A percentile compares a stretch with the other conserved stretches of the same genome.
These are phyloP conservation scores for Cenchrus americanus DNA, from an alignment of 176 grass and related monocot genomes.

Conservation along the genomic window DNA sequence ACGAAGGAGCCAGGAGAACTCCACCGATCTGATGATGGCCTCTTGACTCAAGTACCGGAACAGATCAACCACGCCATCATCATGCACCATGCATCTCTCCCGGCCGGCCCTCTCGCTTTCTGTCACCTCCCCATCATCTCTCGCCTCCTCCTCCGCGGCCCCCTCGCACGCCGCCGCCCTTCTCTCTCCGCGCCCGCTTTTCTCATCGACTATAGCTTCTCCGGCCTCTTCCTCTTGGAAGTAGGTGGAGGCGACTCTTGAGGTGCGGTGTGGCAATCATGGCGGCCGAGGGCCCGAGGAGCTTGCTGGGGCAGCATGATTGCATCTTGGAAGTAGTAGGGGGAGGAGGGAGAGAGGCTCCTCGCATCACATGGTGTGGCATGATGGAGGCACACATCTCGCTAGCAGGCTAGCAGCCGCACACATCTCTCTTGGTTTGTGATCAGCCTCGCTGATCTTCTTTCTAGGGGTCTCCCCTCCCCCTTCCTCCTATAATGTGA, in stretches of 20 bases:
- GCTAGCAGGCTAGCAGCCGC: slow-evolving; percentile 43
- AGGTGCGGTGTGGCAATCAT: slow-evolving; percentile 49
- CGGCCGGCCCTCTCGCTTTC: background rate
- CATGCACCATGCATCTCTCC: slow-evolving; percentile 35
- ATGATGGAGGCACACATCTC: slow-evolving; percentile 56
- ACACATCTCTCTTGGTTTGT: slow-evolving; percentile 47
- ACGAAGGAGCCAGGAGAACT: background rate
- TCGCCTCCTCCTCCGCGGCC: slow-evolving; percentile 17
- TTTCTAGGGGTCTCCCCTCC: slow-evolving; percentile 39
- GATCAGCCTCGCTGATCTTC: slow-evolving; percentile 35
- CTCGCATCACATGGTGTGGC: slow-evolving; percentile 57
- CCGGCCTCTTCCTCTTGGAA: slow-evolving; percentile 50
- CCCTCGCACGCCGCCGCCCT: slow-evolving; percentile 14
- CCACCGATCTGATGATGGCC: slow-evolving; percentile 59
- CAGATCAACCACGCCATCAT: slow-evolving; percentile 45
- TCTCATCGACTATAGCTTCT: slow-evolving; percentile 42
- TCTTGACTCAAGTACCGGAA: slow-evolving; percentile 46
- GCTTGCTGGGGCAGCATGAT: slow-evolving; percentile 59
- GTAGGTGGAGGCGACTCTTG: slow-evolving; percentile 42
- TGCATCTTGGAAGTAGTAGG: slow-evolving; percentile 64
- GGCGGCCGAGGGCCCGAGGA: slow-evolving; percentile 53
- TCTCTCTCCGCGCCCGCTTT: slow-evolving; percentile 29
- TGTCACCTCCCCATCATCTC: slow-evolving; percentile 25
- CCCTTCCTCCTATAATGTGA: slow-evolving; percentile 11
- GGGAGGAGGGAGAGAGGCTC: slow-evolving; percentile 35